Base-by-base conservation (phyloP, 306 rosid species). In the Quercus dentata region DNA sequence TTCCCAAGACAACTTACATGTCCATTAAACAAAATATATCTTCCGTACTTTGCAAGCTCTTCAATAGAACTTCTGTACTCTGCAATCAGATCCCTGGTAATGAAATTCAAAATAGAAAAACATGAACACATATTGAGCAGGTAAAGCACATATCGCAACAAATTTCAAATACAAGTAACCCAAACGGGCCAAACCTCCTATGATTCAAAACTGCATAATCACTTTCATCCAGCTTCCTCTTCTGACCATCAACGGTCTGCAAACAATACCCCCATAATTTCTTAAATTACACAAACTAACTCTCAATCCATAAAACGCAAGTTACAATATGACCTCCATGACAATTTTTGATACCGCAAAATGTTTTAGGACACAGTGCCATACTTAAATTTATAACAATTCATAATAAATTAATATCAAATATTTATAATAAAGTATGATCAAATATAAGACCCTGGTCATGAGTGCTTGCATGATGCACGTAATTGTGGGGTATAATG, bases 201-300 rank as follows among this genome's bases (percentile, higher is more conserved):
- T 91, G 94, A 87, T 84, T 89, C 69, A 91, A 85, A 88, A 75
- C 75, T 33, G 38, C 35, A 4, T 91, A 89, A 87, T 95, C 92
- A 65, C 89, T 88, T 91, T 92, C 97, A 84, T 91, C 96, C 49
- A 91, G 83, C 82, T 90, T 92, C 81, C 84, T 83, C 88, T 90
- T 95, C 89, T 92, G 98, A 31, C 97, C 96, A 78, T 95, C 99
- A 56, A 92, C 99, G 13, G 99, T 95, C 98, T 92, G 87, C 83
- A 84, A 81, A 63, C 72, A 79, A 55, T 78, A 88, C 69, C 80
- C 35, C 51, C 75, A 76, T 25, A 83, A 85, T 72, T 56, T 78
- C 63, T 41, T 52, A 67, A 30, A 51, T 75, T 31, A 78, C n/a
- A 64, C 33, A 31, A 31, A 31, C 38, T 41, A 72, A 25, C 52